Base-by-base conservation (phyloP, 2,329 filamentous ascomycete species). In the Colletotrichum scovillei region DNA sequence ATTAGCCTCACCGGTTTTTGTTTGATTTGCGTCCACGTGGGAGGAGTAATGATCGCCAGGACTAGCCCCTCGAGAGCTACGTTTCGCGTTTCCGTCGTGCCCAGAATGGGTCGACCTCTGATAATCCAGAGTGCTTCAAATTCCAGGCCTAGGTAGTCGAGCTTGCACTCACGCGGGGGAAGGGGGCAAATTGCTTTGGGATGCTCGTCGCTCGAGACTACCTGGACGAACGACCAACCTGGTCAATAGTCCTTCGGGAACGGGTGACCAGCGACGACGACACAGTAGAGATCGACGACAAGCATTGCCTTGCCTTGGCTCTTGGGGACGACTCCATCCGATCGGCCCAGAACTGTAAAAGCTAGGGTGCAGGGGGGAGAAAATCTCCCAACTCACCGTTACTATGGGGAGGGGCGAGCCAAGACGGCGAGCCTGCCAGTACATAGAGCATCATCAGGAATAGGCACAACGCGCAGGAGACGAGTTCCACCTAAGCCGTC, bases 241-340 rank as follows among this genome's bases (percentile, higher is more conserved):
- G 26, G 35, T 68, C 65, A 16, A 53, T 49, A 9, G 42, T 57
- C 58, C 57, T 9, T 19, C 22, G 30, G 32, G 62, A 16, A 6
- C 28, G 64, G 6, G 28, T 55, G 56, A 35, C 22, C 67, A 72
- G 67, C 67, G 67, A 59, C 49, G 14, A 42, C 38, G 14, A 42
- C 38, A 42, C 38, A 42, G 38, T 60, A 73, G 57, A 67, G 72
- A 74, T 67, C 72, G 68, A 63, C 72, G n/a, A 57, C 72, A 72
- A 74, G 72, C 63, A 74, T 74, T 35, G 42, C 71, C 68, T 63
- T 72, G 52, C 57, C 68, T 67, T 67, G 63, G 19, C 32, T 12
- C 11, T 35, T 35, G 32, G 32, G 32, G 32, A 35, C 26, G 57
- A 35, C 58, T 16, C 46, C 38, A 35, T 52, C 35, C 57, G 67